A percentile compares a stretch with the other conserved stretches of the same genome.
Conservation (phyloP, 2,329 filamentous ascomycete species). For the Fusarium hostae region DNA sequence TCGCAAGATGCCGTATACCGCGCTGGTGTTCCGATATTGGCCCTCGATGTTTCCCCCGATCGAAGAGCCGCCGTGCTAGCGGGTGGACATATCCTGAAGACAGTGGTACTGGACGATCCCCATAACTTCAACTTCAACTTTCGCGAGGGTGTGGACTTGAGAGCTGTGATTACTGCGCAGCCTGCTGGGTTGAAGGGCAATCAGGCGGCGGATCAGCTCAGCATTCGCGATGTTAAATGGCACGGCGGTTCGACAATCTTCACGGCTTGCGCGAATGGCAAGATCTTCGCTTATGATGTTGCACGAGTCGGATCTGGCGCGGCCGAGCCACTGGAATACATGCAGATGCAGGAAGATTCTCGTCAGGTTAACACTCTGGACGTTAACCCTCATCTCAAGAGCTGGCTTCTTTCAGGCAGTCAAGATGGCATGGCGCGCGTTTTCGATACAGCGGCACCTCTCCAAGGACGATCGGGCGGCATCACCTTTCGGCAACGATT, state of each 20-base stretch:
- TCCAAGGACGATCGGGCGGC: slow-evolving; percentile 60
- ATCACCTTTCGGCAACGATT: slow-evolving; percentile 61
- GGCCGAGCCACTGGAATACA: slow-evolving; percentile 61
- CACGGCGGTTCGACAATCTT: slow-evolving; percentile 65
- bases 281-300: slow-evolving; percentile 73
- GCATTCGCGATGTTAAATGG: slow-evolving; percentile 72
- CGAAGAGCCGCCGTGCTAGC: slow-evolving; percentile 66
- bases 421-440: slow-evolving; percentile 72
- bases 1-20: slow-evolving; percentile 67
- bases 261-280: slow-evolving; percentile 71
- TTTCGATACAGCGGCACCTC: slow-evolving; percentile 66
- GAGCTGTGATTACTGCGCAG: slow-evolving; percentile 63
- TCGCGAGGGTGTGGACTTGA: slow-evolving; percentile 67
- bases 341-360: slow-evolving; percentile 69
- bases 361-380: slow-evolving; percentile 73
- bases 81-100: slow-evolving; percentile 70
- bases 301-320: slow-evolving; percentile 58
- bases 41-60: slow-evolving; percentile 68
- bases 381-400: slow-evolving; percentile 68
- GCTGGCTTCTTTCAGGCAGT: slow-evolving; percentile 69
- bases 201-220: slow-evolving; percentile 65
- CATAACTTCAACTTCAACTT: slow-evolving; percentile 55
- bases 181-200: slow-evolving; percentile 55
- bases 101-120: slow-evolving; percentile 63
- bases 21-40: slow-evolving; percentile 64